A percentile compares a stretch with the other conserved stretches of the same genome.
These are phyloP conservation scores for Nasturtium officinale DNA, from an alignment of 345 rosid genomes.

Conservation along the genomic window DNA sequence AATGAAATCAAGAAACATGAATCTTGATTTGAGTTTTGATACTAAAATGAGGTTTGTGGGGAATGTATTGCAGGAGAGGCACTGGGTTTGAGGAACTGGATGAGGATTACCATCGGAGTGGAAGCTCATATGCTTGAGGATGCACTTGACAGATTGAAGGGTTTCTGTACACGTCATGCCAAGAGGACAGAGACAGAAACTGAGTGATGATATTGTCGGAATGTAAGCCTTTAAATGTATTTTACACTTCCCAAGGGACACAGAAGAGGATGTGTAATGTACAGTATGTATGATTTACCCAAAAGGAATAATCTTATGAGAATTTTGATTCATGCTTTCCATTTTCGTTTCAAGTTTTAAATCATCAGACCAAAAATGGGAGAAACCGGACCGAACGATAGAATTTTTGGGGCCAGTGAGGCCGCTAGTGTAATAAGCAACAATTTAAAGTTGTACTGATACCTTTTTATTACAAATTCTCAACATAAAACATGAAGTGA, in stretches of 20 bases:
- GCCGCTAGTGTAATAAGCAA: too few species aligned
- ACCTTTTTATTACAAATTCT: too few species aligned
- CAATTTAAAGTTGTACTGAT: too few species aligned
- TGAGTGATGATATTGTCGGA: conserved; percentile 11
- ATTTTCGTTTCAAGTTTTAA: too few species aligned
- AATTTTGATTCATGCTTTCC: background rate
- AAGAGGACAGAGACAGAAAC: conserved; percentile 46
- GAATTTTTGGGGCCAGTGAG: too few species aligned
- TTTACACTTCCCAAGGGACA: background rate
- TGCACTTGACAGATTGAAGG: conserved; percentile 64
- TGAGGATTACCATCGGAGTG: conserved; percentile 62
- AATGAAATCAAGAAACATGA: background rate
- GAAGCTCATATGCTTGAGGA: conserved; percentile 66
- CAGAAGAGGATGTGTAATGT: background rate
- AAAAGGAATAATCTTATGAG: background rate
- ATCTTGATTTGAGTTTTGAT: conserved; percentile 15
- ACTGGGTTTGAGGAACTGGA: conserved; percentile 71
- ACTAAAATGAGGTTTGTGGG: conserved; percentile 4
- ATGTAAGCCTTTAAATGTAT: background rate
- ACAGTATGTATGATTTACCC: background rate
- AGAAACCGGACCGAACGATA: too few species aligned
- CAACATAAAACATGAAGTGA: too few species aligned
- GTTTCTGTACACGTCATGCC: conserved; percentile 64
- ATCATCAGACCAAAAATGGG: too few species aligned
- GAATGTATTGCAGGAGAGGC: conserved; percentile 52